Evolutionary conservation across 148 eudicot genomes (phyloP).

Genomic region (Pharnaceum exiguum): DNA sequence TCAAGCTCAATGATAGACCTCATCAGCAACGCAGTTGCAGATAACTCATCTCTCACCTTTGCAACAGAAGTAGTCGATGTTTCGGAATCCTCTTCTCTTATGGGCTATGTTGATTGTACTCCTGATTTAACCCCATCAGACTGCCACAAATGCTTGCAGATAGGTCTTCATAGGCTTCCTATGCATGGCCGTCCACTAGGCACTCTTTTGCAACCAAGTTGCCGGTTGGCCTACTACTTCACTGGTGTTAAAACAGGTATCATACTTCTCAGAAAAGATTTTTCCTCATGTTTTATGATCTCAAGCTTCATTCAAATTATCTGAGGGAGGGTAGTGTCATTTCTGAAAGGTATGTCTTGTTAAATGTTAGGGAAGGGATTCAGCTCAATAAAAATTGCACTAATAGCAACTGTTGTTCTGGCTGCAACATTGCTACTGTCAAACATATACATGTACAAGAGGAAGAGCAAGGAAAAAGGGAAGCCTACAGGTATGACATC

Average conservation of each 20-base stretch:
- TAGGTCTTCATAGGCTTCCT: constrained; percentile 7
- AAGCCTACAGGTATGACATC: constrained; percentile 23
- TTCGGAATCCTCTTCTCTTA: not conserved
- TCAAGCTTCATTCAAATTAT: not conserved
- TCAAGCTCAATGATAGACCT: constrained; percentile 9
- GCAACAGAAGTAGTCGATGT: constrained; percentile 10
- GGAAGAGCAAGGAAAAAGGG: constrained; percentile 14
- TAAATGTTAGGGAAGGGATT: constrained; percentile 11
- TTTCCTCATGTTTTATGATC: no score
- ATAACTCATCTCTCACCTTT: constrained; percentile 5
- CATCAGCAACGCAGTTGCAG: constrained; percentile 5
- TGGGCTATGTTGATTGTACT: constrained; percentile 22
- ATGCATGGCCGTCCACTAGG: constrained; percentile 15
- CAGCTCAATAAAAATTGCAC: not conserved
- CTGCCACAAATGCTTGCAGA: constrained; percentile 21
- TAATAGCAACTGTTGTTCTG: constrained; percentile 3
- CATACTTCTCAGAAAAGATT: no score
- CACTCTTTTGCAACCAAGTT: constrained; percentile 20
- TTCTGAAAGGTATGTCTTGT: not conserved
- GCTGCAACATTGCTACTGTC: constrained; percentile 14
- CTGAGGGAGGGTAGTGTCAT: no score
- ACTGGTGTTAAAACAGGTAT: constrained; percentile 17
- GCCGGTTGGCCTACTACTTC: constrained; percentile 10
- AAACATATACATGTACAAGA: constrained; percentile 11
- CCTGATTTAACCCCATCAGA: constrained; percentile 12